Percentiles rank a stretch among this genome's conserved stretches.
Evolutionary conservation across 2,329 filamentous ascomycete species (phyloP).

Genomic region (Trichoderma afroharzianum): DNA sequence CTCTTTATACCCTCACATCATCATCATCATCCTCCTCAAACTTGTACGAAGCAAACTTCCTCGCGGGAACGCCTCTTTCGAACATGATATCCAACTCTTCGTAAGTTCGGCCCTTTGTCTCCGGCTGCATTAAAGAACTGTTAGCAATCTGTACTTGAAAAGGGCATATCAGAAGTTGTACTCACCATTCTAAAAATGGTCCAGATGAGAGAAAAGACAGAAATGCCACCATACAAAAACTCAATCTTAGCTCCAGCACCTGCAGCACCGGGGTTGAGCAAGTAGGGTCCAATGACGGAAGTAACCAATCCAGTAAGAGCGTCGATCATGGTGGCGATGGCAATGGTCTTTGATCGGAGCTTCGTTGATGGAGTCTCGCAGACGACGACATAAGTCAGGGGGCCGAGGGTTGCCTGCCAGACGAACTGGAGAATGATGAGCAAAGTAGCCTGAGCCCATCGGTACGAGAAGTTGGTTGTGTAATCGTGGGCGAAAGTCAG

Average conservation of each 20-base stretch:
- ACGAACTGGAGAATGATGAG: constrained; percentile 51
- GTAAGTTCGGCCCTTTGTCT: constrained; percentile 49
- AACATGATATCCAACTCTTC: constrained; percentile 39
- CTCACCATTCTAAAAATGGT: constrained; percentile 14
- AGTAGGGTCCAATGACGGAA: constrained; percentile 13
- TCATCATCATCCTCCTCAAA: neutral
- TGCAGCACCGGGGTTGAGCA: constrained; percentile 13
- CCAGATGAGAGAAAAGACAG: constrained; percentile 14
- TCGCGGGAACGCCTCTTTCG: constrained; percentile 29
- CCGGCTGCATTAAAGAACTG: constrained; percentile 32
- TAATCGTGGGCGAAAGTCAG: constrained; percentile 25
- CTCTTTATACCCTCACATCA: neutral
- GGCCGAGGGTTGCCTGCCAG: constrained; percentile 54
- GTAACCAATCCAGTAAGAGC: constrained; percentile 10
- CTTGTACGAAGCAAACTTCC: constrained; percentile 28
- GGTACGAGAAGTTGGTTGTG: neutral
- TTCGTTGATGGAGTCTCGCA: constrained; percentile 53
- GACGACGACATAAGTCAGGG: constrained; percentile 50
- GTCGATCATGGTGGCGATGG: constrained; percentile 11
- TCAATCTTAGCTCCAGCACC: constrained; percentile 16
- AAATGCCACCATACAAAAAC: constrained; percentile 13
- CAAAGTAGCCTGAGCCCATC: constrained; percentile 44
- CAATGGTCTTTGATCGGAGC: constrained; percentile 53
- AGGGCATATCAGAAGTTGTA: neutral
- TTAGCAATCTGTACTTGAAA: neutral